Conservation (phyloP, 371 early-diverging fungal species). For the Mucor saturninus region DNA sequence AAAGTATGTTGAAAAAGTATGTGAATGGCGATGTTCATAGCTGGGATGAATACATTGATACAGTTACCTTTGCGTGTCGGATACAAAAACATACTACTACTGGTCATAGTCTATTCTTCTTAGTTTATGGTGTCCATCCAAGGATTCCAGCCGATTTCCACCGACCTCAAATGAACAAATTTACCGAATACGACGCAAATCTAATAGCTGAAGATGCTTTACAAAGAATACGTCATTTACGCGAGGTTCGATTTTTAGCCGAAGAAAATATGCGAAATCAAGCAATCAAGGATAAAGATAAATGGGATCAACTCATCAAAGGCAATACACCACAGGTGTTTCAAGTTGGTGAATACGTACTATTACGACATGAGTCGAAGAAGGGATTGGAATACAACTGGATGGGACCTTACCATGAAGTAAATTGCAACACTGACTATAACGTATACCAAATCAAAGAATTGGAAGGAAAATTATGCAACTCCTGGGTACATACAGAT, state of each 20-base stretch:
- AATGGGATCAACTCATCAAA: conserved; percentile 12
- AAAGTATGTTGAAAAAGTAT: conserved; percentile 22
- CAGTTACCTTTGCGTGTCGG: conserved; percentile 23
- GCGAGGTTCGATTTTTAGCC: conserved; percentile 5
- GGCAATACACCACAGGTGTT: background rate
- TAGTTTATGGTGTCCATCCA: conserved; percentile 27
- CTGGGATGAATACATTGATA: background rate
- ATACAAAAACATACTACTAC: conserved; percentile 13
- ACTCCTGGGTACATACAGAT: no score
- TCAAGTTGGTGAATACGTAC: conserved; percentile 11
- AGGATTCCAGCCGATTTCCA: conserved; percentile 14
- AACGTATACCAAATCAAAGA: no score
- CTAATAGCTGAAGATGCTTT: conserved; percentile 6
- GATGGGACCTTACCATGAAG: conserved; percentile 14
- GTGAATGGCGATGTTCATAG: background rate
- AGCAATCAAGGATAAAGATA: conserved; percentile 3
- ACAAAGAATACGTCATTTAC: background rate
- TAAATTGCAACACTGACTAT: no score
- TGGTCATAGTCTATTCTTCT: conserved; percentile 15
- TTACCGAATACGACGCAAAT: conserved; percentile 4
- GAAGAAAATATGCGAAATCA: background rate
- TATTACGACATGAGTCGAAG: background rate
- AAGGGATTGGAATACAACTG: conserved; percentile 11
- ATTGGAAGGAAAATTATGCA: no score
- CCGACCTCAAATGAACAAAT: background rate